A percentile compares a stretch with the other conserved stretches of the same genome.
These are phyloP conservation scores for Biancaea sappan DNA, from an alignment of 306 rosid species.

Conservation along the genomic window DNA sequence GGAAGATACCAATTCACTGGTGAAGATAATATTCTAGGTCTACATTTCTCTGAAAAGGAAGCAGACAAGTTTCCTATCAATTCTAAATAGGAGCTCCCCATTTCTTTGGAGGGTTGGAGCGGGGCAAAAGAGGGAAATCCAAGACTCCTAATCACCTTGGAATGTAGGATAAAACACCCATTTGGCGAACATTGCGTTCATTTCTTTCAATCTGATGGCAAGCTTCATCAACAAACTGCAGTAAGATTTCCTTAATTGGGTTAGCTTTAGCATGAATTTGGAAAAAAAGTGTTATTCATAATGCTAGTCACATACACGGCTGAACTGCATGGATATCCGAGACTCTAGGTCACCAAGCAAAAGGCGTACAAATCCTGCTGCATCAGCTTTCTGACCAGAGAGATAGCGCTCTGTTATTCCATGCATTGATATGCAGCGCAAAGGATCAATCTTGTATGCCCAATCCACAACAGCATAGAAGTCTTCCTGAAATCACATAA, in stretches of 20 bases:
- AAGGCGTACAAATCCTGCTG: slow-evolving; percentile 98
- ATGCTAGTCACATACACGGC: slow-evolving; percentile 67
- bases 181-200: slow-evolving; percentile 88
- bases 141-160: slow-evolving; percentile 64
- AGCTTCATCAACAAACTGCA: slow-evolving; percentile 98
- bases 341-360: slow-evolving; percentile 94
- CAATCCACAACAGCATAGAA: slow-evolving; percentile 97
- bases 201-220: slow-evolving; percentile 98
- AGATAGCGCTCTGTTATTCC: slow-evolving; percentile 99
- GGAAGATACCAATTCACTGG: background rate
- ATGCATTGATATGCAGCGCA: slow-evolving; percentile 99
- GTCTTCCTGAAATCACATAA: slow-evolving; percentile 81
- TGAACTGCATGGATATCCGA: slow-evolving; percentile 83
- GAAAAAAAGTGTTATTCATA: slow-evolving; percentile 20
- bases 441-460: slow-evolving; percentile 99
- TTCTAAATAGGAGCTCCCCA: slow-evolving; percentile 13
- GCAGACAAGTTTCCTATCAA: slow-evolving; percentile 14
- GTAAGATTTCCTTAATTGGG: slow-evolving; percentile 25
- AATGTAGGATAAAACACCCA: slow-evolving; percentile 91
- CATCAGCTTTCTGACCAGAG: slow-evolving; percentile 98
- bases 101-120: slow-evolving; percentile 9
- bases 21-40: slow-evolving; percentile 9
- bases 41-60: background rate
- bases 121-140: slow-evolving; percentile 7
- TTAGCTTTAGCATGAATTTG: slow-evolving; percentile 34